These are phyloP conservation scores for Biancaea sappan DNA, from an alignment of 306 rosid genomes.

Conservation along the genomic window DNA sequence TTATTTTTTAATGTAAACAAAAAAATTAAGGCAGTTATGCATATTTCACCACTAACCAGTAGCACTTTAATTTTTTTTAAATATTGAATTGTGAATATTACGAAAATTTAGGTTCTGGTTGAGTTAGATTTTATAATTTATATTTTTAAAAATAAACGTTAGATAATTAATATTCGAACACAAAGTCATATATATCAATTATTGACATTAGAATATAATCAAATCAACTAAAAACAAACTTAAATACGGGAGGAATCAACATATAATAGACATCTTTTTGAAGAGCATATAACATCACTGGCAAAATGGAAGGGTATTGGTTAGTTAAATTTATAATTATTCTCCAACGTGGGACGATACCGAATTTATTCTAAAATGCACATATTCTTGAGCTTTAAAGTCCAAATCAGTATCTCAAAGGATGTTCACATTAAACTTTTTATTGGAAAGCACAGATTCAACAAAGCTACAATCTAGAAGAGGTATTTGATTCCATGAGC, in stretches of 20 bases:
- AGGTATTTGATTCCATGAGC: background rate
- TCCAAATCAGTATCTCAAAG: background rate
- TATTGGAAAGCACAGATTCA: background rate
- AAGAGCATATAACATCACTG: background rate
- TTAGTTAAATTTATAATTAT: background rate
- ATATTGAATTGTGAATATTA: too few species aligned
- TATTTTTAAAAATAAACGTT: too few species aligned
- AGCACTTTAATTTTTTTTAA: too few species aligned
- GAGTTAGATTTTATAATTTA: too few species aligned
- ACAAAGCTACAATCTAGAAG: background rate
- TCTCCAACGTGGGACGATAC: background rate
- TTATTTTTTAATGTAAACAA: too few species aligned
- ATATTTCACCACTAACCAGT: too few species aligned
- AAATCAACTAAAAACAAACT: too few species aligned
- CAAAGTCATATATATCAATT: too few species aligned
- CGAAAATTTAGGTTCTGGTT: too few species aligned
- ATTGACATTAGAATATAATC: too few species aligned
- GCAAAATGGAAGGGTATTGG: background rate
- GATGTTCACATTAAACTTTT: background rate
- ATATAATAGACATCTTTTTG: background rate
- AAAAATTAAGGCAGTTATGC: too few species aligned
- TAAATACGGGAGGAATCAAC: background rate
- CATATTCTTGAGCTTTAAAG: background rate
- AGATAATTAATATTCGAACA: too few species aligned
- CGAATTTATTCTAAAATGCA: conserved; percentile 4